Conservation (phyloP, 768 basidiomycete genomes). For the Rhizopogon vulgaris region DNA sequence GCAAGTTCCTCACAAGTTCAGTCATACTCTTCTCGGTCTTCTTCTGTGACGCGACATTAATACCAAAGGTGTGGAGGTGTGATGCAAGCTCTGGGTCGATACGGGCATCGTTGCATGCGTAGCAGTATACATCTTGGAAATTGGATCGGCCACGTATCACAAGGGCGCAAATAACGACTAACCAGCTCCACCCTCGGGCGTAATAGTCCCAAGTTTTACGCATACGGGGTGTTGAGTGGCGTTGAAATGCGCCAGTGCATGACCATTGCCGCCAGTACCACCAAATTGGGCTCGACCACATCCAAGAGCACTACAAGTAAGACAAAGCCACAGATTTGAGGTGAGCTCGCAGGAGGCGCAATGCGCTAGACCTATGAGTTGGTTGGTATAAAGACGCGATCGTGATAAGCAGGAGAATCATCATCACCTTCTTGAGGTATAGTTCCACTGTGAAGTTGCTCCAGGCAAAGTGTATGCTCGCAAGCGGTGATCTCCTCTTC, state of each 20-base stretch:
- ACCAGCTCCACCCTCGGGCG: constrained; percentile 91
- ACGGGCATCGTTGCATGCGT: constrained; percentile 79
- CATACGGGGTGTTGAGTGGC: constrained; percentile 70
- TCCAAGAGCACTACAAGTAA: constrained; percentile 84
- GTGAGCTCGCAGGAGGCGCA: constrained; percentile 82
- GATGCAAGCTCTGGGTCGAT: constrained; percentile 66
- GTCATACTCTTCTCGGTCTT: constrained; percentile 98
- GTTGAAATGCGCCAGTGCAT: constrained; percentile 76
- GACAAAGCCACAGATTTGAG: constrained; percentile 92
- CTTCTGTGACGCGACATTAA: constrained; percentile 71
- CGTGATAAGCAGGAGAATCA: neutral
- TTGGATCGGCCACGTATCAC: neutral
- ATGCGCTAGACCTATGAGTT: constrained; percentile 60
- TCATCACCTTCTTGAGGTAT: constrained; percentile 22
- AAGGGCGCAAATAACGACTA: constrained; percentile 14
- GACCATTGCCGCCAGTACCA: constrained; percentile 80
- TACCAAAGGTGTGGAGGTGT: constrained; percentile 81
- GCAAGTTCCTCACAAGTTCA: constrained; percentile 58
- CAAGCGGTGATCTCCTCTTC: constrained; percentile 90
- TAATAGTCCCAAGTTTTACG: constrained; percentile 95
- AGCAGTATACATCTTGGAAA: constrained; percentile 82
- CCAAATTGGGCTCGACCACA: constrained; percentile 87
- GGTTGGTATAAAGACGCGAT: neutral
- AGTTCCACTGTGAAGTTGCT: constrained; percentile 32
- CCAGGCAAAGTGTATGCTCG: constrained; percentile 64